A percentile compares a stretch with the other conserved stretches of the same genome.
These are phyloP conservation scores for Vicia sativa DNA, from an alignment of 306 rosid species.

Conservation along the genomic window DNA sequence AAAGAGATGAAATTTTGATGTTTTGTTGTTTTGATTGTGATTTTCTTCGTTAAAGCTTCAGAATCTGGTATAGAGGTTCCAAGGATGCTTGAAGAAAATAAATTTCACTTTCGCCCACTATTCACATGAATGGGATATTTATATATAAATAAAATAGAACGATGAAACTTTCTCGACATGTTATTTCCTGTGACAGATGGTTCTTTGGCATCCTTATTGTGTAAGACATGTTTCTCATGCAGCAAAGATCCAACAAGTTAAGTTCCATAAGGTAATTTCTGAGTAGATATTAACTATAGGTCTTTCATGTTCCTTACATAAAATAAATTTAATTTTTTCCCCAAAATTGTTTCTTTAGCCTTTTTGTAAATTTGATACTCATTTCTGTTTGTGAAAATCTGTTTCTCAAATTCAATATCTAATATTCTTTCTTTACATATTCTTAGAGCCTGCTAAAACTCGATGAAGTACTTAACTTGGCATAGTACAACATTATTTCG, in stretches of 20 bases:
- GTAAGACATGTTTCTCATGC: slow-evolving; percentile 87
- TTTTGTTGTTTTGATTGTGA: too few species aligned
- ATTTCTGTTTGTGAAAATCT: slow-evolving; percentile 13
- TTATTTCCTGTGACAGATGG: slow-evolving; percentile 41
- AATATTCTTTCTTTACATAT: slow-evolving; percentile 20
- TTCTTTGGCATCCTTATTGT: slow-evolving; percentile 55
- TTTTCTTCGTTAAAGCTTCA: too few species aligned
- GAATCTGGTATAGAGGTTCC: too few species aligned
- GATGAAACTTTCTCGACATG: slow-evolving; percentile 11
- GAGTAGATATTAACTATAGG: slow-evolving; percentile 23
- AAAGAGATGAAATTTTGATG: too few species aligned
- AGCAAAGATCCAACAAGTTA: slow-evolving; percentile 80
- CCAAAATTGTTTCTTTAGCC: too few species aligned
- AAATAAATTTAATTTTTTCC: too few species aligned
- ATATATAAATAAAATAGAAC: slow-evolving; percentile 1
- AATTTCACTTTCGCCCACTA: too few species aligned
- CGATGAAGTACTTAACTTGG: slow-evolving; percentile 81
- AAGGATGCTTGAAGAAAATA: too few species aligned
- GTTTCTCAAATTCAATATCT: slow-evolving; percentile 27
- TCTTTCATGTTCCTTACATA: not conserved
- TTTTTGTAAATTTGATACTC: slow-evolving; percentile 14
- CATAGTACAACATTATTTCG: slow-evolving; percentile 80
- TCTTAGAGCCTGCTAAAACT: slow-evolving; percentile 71
- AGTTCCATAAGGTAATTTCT: slow-evolving; percentile 73
- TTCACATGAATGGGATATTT: too few species aligned